Evolutionary conservation across 164 flowering plant species (phyloP), one percentile per base, ranked within the genome.

Genomic region (Malania oleifera): DNA sequence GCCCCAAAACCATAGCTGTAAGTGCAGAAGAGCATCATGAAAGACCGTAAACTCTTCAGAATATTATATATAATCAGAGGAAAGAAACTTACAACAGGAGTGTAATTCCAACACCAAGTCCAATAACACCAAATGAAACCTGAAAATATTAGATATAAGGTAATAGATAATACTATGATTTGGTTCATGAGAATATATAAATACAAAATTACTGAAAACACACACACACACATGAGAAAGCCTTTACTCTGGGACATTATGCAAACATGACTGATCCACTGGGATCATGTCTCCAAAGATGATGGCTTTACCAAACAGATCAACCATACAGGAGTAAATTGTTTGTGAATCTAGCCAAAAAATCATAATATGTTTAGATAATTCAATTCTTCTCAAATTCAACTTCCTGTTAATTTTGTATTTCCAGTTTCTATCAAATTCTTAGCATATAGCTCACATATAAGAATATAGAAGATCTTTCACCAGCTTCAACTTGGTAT

Each of bases 1-100:
- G 99, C 99, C 54, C 96, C 97, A 75, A 93, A 93, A 38, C 99
- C 99, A 74, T 90, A 93, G 50, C 98, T 90, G 75, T 52, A 67
- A 56, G 45, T 12, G 11, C 1, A 58, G 34, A 15, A 50, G 50
- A 18, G n/a, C 7, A 38, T 26, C 27, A 8, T n/a, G 22, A 23
- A 44, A 52, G 13, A 28, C 20, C 25, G 45, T 15, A 9, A 1
- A 39, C 5, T 15, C 15, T 11, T 26, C 22, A 65, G n/a, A 58
- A 5, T 10, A 12, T 13, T 10, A 26, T 18, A 4, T 20, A 5
- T 20, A 40, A 8, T 27, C 5, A 58, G 11, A 40, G 10, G 34
- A 22, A 52, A 56, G 27, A 34, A 18, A 75, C 93, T 84, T 60
- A 93, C 98, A 83, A 75, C 24, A 93, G 85, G 50, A 93, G 87